Evolutionary conservation across 2,329 filamentous ascomycete genomes (phyloP).

Genomic region (Xylariaceae sp.): DNA sequence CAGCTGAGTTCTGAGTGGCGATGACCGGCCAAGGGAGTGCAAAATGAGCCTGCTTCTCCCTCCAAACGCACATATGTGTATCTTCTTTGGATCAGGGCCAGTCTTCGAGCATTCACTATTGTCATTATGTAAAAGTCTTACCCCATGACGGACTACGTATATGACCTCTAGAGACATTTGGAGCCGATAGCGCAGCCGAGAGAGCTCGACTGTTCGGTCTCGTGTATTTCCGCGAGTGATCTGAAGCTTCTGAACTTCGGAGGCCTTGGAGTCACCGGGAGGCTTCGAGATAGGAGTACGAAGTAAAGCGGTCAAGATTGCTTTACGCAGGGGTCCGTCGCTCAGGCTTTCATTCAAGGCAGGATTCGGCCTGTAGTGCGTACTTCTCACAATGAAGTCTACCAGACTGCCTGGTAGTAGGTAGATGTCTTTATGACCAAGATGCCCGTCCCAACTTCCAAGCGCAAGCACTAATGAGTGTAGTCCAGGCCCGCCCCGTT

Average conservation of each 20-base stretch:
- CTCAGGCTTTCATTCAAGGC: background rate
- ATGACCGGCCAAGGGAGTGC: background rate
- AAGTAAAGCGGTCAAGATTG: background rate
- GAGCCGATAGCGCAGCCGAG: background rate
- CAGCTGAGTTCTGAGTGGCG: constrained; percentile 3
- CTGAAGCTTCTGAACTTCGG: background rate
- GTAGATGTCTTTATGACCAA: background rate
- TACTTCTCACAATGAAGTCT: background rate
- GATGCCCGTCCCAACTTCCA: background rate
- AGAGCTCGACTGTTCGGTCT: background rate
- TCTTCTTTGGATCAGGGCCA: background rate
- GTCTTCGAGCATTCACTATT: background rate
- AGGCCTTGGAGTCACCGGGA: background rate
- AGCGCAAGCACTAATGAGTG: background rate
- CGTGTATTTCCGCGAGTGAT: background rate
- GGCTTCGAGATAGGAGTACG: background rate
- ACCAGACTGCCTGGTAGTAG: background rate
- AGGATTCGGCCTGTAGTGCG: too few species aligned
- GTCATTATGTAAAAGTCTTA: constrained; percentile 39
- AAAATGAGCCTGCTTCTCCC: background rate
- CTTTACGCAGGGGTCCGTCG: background rate
- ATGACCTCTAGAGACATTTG: constrained; percentile 65
- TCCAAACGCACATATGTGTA: background rate
- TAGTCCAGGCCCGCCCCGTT: background rate
- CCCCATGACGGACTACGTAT: constrained; percentile 69